A percentile compares a stretch with the other conserved stretches of the same genome.
phyloP scores from a whole-genome alignment of 352 stramenopile genomes.

The Phytopythium aichiense region DNA sequence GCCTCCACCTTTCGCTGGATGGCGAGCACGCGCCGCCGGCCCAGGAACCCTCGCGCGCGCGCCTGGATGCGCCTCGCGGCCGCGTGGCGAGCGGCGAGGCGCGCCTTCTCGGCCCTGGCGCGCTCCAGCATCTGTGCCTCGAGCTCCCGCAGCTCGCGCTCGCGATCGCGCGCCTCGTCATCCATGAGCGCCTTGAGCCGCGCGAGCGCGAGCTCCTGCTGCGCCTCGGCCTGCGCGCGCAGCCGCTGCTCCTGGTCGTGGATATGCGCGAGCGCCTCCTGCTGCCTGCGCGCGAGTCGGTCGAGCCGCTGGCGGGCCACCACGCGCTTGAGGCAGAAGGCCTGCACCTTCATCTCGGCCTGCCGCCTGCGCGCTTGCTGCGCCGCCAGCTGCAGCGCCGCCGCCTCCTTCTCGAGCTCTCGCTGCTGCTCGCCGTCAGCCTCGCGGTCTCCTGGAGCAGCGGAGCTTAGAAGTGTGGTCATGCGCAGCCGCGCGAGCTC shows the following conservation, averaged over 20 bases:
- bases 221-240: constrained; percentile 48
- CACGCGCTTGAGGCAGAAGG: constrained; percentile 51
- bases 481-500: constrained; percentile 52
- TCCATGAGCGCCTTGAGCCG: constrained; percentile 69
- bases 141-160: constrained; percentile 71
- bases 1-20: constrained; percentile 66
- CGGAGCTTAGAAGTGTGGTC: constrained; percentile 25
- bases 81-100: constrained; percentile 39
- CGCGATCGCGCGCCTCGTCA: constrained; percentile 49
- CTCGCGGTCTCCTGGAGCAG: neutral
- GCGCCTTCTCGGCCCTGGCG: constrained; percentile 57
- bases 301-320: constrained; percentile 29
- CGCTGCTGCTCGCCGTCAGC: constrained; percentile 16
- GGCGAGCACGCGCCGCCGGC: constrained; percentile 39
- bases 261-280: constrained; percentile 42
- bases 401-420: constrained; percentile 37
- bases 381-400: constrained; percentile 35
- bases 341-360: constrained; percentile 61
- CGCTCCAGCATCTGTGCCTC: constrained; percentile 76
- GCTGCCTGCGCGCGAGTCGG: constrained; percentile 46
- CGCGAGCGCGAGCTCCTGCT: constrained; percentile 65
- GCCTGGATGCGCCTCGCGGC: constrained; percentile 60
- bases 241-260: constrained; percentile 56
- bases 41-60: constrained; percentile 49
- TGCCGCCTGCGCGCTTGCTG: constrained; percentile 40